Percentiles rank a stretch among this genome's conserved stretches.
These are phyloP conservation scores for Zygoascus biomembranicola DNA, from an alignment of 805 yeast genomes.

Conservation along the genomic window DNA sequence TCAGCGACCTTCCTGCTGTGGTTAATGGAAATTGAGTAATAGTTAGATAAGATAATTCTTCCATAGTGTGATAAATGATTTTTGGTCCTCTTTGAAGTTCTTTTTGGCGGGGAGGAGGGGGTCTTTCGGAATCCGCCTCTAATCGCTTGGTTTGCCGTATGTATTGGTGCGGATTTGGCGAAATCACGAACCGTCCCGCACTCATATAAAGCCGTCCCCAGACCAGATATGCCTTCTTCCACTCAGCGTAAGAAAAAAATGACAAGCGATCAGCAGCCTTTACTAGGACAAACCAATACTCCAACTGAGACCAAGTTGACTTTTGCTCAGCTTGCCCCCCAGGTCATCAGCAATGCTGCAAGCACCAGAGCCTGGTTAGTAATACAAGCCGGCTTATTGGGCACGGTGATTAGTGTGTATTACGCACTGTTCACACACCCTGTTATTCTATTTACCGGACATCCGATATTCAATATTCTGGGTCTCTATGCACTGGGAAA, in stretches of 20 bases:
- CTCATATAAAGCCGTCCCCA: too few species aligned
- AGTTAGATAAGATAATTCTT: not conserved
- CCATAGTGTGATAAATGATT: too few species aligned
- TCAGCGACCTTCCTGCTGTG: not conserved
- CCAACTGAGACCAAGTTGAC: not conserved
- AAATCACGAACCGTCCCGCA: too few species aligned
- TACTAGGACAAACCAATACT: not conserved
- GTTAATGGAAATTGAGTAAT: not conserved
- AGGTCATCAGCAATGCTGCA: not conserved
- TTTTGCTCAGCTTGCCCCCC: not conserved
- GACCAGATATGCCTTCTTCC: not conserved
- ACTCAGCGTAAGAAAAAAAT: not conserved
- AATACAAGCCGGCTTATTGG: not conserved
- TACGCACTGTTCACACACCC: not conserved
- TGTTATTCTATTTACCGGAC: conserved; percentile 20
- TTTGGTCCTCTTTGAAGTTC: too few species aligned
- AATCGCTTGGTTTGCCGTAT: too few species aligned
- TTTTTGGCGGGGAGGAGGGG: too few species aligned
- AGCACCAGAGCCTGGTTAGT: not conserved
- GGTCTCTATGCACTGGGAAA: conserved; percentile 21
- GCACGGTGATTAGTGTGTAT: not conserved
- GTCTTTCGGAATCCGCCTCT: too few species aligned
- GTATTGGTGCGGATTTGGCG: too few species aligned
- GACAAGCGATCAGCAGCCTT: not conserved
- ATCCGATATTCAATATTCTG: conserved; percentile 19